Conservation (phyloP, 441 rosid genomes). For the Breynia disticha region DNA sequence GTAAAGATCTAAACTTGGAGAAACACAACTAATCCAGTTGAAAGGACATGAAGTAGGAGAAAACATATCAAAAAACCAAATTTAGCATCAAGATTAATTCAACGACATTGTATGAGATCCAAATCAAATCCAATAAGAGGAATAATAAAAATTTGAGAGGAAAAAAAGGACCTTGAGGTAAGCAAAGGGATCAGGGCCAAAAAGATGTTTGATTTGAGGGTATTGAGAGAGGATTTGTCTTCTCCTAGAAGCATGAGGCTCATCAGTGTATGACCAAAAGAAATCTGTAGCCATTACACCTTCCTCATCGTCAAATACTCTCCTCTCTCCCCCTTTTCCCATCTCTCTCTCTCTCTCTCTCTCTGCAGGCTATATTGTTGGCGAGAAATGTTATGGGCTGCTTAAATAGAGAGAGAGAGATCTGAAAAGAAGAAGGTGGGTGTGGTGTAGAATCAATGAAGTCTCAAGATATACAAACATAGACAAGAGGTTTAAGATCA, state of each 20-base stretch:
- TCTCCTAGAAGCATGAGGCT: conserved; percentile 80
- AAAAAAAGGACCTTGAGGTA: conserved; percentile 42
- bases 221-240: conserved; percentile 76
- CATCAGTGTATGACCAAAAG: conserved; percentile 94
- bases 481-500: no score
- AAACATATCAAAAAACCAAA: not conserved
- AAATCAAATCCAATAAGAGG: conserved; percentile 12
- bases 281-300: conserved; percentile 60
- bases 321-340: conserved; percentile 32
- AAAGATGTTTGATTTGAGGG: conserved; percentile 76
- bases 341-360: conserved; percentile 16
- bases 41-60: not conserved
- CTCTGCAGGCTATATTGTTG: not conserved
- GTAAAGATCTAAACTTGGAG: not conserved
- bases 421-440: not conserved
- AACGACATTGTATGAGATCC: conserved; percentile 20
- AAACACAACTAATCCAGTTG: no score
- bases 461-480: not conserved
- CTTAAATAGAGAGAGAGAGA: not conserved
- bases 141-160: no score
- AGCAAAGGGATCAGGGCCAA: conserved; percentile 86
- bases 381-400: not conserved
- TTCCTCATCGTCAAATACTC: conserved; percentile 8
- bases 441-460: not conserved
- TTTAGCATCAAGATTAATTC: conserved; percentile 1